Conservation (phyloP, 768 basidiomycete species). For the Sarcodon sp. region DNA sequence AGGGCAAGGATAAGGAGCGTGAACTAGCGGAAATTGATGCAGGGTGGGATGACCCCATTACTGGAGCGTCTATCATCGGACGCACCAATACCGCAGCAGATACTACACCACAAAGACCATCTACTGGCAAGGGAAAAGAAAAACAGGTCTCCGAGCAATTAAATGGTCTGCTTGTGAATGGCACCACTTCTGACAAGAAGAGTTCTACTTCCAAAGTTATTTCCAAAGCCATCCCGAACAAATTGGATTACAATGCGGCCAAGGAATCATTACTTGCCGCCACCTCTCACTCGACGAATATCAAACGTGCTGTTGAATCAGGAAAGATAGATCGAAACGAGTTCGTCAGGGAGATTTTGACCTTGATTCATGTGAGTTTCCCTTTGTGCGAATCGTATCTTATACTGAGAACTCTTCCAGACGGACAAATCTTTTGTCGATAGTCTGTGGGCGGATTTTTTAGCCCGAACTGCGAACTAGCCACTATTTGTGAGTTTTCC, state of each 20-base stretch:
- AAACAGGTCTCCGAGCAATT: conserved; percentile 1
- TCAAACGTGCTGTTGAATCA: too few relatives aligned
- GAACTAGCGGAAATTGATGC: conserved; percentile 37
- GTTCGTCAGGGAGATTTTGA: conserved; percentile 59
- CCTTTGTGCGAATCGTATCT: background rate
- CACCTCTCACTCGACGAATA: background rate
- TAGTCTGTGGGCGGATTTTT: conserved; percentile 41
- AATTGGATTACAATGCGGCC: conserved; percentile 1
- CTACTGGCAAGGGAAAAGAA: background rate
- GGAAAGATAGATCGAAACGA: conserved; percentile 18
- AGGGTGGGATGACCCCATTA: conserved; percentile 44
- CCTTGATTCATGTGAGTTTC: conserved; percentile 28
- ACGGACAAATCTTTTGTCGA: conserved; percentile 59
- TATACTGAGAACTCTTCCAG: conserved; percentile 17
- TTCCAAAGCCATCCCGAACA: too few relatives aligned
- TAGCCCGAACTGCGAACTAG: background rate
- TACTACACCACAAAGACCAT: background rate
- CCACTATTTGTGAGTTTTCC: too few relatives aligned
- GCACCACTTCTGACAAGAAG: background rate
- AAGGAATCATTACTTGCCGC: conserved; percentile 4
- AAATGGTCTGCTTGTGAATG: background rate
- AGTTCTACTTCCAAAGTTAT: too few relatives aligned
- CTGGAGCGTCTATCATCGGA: conserved; percentile 1
- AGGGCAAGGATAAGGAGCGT: conserved; percentile 17
- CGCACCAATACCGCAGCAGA: background rate